These are phyloP conservation scores for Shiraia bambusicola DNA, from an alignment of 2,329 filamentous ascomycete genomes.

Conservation along the genomic window DNA sequence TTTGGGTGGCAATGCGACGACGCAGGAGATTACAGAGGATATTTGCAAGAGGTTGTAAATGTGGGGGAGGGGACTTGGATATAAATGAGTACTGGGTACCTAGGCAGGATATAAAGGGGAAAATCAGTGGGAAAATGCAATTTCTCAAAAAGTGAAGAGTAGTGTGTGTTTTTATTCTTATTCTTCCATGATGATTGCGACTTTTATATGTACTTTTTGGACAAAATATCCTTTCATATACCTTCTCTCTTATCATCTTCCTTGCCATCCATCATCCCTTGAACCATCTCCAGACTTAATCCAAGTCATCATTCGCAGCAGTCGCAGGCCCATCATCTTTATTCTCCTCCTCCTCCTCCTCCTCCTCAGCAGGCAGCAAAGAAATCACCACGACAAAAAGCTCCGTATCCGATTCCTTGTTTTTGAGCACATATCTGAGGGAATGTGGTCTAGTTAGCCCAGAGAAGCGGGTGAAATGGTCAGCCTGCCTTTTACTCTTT, in stretches of 20 bases:
- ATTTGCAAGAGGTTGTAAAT: constrained; percentile 82
- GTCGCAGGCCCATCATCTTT: constrained; percentile 17
- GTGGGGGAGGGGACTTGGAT: too few species aligned
- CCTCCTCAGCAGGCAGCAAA: constrained; percentile 68
- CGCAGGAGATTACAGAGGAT: constrained; percentile 83
- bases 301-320: constrained; percentile 21
- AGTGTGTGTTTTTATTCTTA: too few species aligned
- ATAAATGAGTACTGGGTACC: too few species aligned
- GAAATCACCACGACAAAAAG: constrained; percentile 83
- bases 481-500: constrained; percentile 2
- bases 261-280: too few species aligned
- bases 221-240: too few species aligned
- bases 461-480: constrained; percentile 6
- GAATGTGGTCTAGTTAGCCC: constrained; percentile 67
- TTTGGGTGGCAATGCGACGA: constrained; percentile 82
- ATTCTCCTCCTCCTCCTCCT: constrained; percentile 27
- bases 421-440: constrained; percentile 89
- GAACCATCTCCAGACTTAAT: constrained; percentile 6
- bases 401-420: constrained; percentile 69
- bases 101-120: too few species aligned
- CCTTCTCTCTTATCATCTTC: too few species aligned
- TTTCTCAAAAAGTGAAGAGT: not conserved
- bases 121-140: too few species aligned
- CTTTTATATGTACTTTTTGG: too few species aligned
- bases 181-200: too few species aligned